A percentile compares a stretch with the other conserved stretches of the same genome.
These are phyloP conservation scores for Macrotyloma uniflorum DNA, from an alignment of 306 rosid genomes.

Conservation along the genomic window DNA sequence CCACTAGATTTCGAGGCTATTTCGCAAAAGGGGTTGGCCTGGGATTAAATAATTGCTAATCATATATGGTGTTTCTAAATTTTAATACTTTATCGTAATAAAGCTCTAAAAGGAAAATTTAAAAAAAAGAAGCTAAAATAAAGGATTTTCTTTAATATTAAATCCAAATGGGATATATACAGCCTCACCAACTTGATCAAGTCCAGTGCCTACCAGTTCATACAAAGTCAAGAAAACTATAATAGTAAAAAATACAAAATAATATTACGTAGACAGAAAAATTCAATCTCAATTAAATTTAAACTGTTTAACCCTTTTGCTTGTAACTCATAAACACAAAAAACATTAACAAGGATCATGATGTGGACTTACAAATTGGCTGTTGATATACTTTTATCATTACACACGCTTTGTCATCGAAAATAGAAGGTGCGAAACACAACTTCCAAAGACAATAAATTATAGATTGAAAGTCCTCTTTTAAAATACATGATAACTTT, in stretches of 20 bases:
- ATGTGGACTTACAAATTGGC: slow-evolving; percentile 47
- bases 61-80: neutral
- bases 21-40: neutral
- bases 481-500: no score
- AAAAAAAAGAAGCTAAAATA: slow-evolving; percentile 4
- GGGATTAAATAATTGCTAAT: slow-evolving; percentile 30
- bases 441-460: no score
- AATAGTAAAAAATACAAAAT: neutral
- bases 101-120: neutral
- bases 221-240: slow-evolving; percentile 39
- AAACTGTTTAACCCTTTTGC: neutral
- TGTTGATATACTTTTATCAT: slow-evolving; percentile 29
- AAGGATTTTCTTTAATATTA: slow-evolving; percentile 2
- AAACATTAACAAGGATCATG: neutral
- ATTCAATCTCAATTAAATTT: neutral
- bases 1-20: neutral
- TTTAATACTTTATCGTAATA: neutral
- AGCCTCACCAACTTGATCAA: slow-evolving; percentile 34
- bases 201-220: slow-evolving; percentile 46
- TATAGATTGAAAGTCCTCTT: no score
- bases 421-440: no score
- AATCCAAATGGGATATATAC: slow-evolving; percentile 6
- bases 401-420: slow-evolving; percentile 16
- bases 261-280: neutral
- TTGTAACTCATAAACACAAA: neutral